These are phyloP conservation scores for Rhodotorula taiwanensis DNA, from an alignment of 768 basidiomycete species.

Conservation along the genomic window DNA sequence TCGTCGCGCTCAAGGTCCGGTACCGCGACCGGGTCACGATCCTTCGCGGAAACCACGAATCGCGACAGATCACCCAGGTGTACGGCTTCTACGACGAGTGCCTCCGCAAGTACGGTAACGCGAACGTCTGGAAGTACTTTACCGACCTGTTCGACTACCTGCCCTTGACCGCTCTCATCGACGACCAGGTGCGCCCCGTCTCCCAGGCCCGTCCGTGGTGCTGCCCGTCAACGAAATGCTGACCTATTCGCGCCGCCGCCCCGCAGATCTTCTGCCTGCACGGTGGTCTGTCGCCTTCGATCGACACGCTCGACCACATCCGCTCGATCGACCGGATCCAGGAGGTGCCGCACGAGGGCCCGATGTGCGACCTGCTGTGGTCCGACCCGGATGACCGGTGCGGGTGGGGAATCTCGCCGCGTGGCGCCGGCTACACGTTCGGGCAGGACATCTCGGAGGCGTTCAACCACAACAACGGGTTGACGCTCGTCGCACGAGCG, in stretches of 20 bases:
- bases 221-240: conserved; percentile 9
- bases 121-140: conserved; percentile 99
- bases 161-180: conserved; percentile 93
- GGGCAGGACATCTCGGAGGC: conserved; percentile 99
- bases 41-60: conserved; percentile 96
- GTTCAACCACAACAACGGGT: conserved; percentile 97
- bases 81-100: conserved; percentile 99
- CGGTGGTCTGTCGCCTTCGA: conserved; percentile 94
- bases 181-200: conserved; percentile 97
- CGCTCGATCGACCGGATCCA: conserved; percentile 97
- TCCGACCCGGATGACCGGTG: conserved; percentile 99
- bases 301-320: conserved; percentile 98
- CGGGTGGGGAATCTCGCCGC: conserved; percentile 98
- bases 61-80: conserved; percentile 98
- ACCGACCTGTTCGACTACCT: conserved; percentile 98
- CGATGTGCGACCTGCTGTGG: conserved; percentile 99
- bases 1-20: conserved; percentile 93
- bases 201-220: background rate
- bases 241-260: background rate
- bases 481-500: conserved; percentile 68
- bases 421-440: conserved; percentile 98
- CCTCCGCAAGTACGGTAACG: conserved; percentile 97
- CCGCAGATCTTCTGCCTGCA: conserved; percentile 94
- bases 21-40: conserved; percentile 98
- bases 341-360: conserved; percentile 98